Evolutionary conservation across 495 filamentous ascomycete genomes (phyloP), one percentile per base, ranked within the genome.

Genomic region (Penicillium steckii): DNA sequence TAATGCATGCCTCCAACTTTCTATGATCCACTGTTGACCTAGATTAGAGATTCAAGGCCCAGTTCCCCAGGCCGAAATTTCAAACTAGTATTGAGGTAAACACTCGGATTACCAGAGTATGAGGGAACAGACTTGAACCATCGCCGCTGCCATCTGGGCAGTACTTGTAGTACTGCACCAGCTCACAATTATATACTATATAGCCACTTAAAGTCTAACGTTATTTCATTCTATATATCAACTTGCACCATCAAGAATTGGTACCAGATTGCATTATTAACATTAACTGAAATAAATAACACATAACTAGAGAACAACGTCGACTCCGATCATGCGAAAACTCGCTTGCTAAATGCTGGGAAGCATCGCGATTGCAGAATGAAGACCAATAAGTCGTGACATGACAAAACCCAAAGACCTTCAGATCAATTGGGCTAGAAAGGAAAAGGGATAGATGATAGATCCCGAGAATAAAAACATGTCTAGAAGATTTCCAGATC

Each of bases 401-500:
- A 52, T 4, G 46, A 55, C 30, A 25, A 41, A 60, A 53, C 18
- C 18, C 38, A 41, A n/a, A 41, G 8, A 41, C 21, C 23, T 22
- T 8, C 19, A 41, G 38, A 2, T 10, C 38, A 6, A 15, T 35
- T 5, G 26, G n/a, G n/a, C n/a, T n/a, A 27, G 18, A 51, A 49
- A 46, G 43, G 46, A 8, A 55, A 45, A 46, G 24, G 48, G 15
- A 54, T 30, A 45, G 23, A 42, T 7, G 27, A 27, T 46, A 51
- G 27, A 13, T 15, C 15, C 24, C 10, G 19, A 9, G 25, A 45
- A 46, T 50, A 48, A 55, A 44, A 32, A 46, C 52, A 29, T 9
- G 17, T 17, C 61, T 67, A 80, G 53, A 77, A 78, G 21, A 82
- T 82, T 59, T 82, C 78, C 65, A 82, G 52, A 63, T 75, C 78